Base-by-base conservation (phyloP, 108 stramenopile genomes). In the Schizochytrium sp. region DNA sequence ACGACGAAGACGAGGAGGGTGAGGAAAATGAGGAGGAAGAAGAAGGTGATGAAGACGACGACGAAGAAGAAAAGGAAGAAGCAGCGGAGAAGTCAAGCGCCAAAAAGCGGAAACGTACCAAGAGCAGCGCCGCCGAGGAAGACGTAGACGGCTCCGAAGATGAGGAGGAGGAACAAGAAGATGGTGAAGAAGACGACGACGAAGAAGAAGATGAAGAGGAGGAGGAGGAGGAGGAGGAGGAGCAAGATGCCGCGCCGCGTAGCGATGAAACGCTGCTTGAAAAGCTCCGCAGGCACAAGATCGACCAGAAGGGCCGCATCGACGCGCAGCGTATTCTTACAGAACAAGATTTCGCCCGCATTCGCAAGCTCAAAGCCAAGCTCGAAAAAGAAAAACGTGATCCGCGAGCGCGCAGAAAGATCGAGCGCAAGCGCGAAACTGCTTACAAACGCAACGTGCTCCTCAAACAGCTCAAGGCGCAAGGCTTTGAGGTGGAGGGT, bases 361-460 rank as follows among this genome's bases (percentile, higher is more conserved):
- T 98, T 94, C 91, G 95, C 51, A 96, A 96, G 92, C 93, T 97
- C 83, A 95, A 96, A 12, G 96, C 95, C 63, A 90, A 95, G n/a
- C 95, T 96, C 90, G 92, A 95, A 71, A 92, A 93, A 28, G 92
- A 92, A 45, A 92, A 91, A 23, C 88, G 94, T 29, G 96, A 96
- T 90, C 97, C 96, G 6, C 92, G 96, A 45, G 92, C 95, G 16
- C 59, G 88, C 60, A 14, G 60, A 5, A 25, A 51, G 53, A 14
- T 58, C 18, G 87, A 87, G n/a, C 12, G n/a, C 12, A 55, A 57
- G 57, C 53, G 57, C 41, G 53, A 57, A 16, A 23, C 60, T 5
- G 1, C 87, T 5, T 23, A 57, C 25, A 41, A 25, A 8, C 87
- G 5, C 58, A 57, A 58, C 57, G 12, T 41, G 12, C 41, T 87